phyloP scores from a whole-genome alignment of 2,329 filamentous ascomycete species.

The Penicillium sp. region DNA sequence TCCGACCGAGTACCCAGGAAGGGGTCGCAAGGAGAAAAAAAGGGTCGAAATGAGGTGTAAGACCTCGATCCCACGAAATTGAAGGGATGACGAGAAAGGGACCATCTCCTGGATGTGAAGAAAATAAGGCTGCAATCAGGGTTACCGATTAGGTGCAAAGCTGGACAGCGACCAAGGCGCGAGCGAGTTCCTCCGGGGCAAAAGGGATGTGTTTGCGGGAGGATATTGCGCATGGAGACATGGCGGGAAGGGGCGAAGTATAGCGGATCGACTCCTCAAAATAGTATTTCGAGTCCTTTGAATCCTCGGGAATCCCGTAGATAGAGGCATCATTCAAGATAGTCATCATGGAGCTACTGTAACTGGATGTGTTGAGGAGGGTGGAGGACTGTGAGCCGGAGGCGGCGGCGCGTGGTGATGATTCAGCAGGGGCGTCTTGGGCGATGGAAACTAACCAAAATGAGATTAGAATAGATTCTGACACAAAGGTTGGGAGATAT shows the following conservation, averaged over 20 bases:
- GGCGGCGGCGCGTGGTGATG: slow-evolving; percentile 28
- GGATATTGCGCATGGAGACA: slow-evolving; percentile 19
- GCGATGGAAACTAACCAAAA: slow-evolving; percentile 1
- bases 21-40: neutral
- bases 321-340: slow-evolving; percentile 28
- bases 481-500: neutral
- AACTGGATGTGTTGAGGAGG: slow-evolving; percentile 35
- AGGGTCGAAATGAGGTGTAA: neutral
- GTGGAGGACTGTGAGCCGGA: slow-evolving; percentile 38
- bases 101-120: slow-evolving; percentile 22
- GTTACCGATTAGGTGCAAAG: slow-evolving; percentile 22
- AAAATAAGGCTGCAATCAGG: slow-evolving; percentile 7
- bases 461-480: slow-evolving; percentile 8
- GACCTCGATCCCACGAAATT: slow-evolving; percentile 16
- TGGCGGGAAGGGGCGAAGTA: slow-evolving; percentile 28
- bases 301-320: slow-evolving; percentile 26
- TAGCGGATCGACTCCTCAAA: slow-evolving; percentile 35
- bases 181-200: slow-evolving; percentile 35
- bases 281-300: slow-evolving; percentile 29
- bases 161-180: slow-evolving; percentile 38
- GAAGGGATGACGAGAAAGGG: slow-evolving; percentile 9
- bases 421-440: slow-evolving; percentile 22
- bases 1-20: slow-evolving; percentile 1
- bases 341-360: slow-evolving; percentile 36
- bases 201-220: slow-evolving; percentile 32